Evolutionary conservation across 202 grass and related monocot genomes (phyloP), one percentile per base, ranked within the genome.

Genomic region (Eragrostis tef): DNA sequence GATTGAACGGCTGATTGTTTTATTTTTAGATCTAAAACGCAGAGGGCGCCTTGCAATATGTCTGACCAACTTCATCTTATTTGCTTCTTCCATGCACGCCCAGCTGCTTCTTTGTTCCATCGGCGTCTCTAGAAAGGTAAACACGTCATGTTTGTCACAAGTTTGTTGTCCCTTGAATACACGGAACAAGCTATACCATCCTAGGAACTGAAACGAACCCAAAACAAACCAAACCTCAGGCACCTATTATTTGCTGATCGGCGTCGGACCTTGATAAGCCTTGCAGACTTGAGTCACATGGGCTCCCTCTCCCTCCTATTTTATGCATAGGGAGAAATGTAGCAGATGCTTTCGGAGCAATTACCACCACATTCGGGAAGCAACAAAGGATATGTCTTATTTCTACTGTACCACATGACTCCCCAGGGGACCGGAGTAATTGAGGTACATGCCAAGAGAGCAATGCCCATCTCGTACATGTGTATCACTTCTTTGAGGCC

Each of bases 391-490:
- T 70, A 25, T 68, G 43, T 78, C 87, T 58, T 51, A 6, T 82
- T 77, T 67, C 41, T 67, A 71, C 72, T 25, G 58, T 64, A 51
- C 39, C 73, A 82, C 78, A 86, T 89, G 78, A 82, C 50, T 82
- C 50, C 51, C 72, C 16, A 19, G 51, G 73, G 73, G 68, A 68
- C 81, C 79, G 61, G 52, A 34, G n/a, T 46, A 66, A 34, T 71
- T 75, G 43, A 64, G 64, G 19, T 67, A 54, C 69, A 49, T 82
- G 73, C 29, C 48, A 56, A 72, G 58, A 41, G 80, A 80, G 20
- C 64, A 60, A 0, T 27, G 24, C 21, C 48, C 73, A 44, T 69
- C 44, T 78, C 48, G 2, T 65, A 31, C 25, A 58, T 64, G 14
- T 8, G 44, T 57, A 12, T 9, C 69, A 54, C 16, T n/a, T 12